Conservation (phyloP, 495 filamentous ascomycete species). For the Alectoria sarmentosa region DNA sequence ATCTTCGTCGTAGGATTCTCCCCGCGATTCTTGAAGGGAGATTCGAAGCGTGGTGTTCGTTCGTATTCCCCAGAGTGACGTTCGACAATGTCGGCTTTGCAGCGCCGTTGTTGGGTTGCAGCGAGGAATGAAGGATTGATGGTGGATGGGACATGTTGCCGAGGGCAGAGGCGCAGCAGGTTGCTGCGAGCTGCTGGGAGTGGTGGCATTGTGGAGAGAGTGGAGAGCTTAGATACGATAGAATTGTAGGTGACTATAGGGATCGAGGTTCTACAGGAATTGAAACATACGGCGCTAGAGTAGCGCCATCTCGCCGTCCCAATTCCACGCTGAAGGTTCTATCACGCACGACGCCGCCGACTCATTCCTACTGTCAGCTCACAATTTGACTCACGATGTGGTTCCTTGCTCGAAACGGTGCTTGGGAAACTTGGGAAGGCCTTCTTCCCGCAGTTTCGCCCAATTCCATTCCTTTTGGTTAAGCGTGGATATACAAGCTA, state of each 20-base stretch:
- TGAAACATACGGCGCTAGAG: neutral
- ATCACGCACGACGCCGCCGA: constrained; percentile 5
- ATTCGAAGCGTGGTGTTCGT: constrained; percentile 43
- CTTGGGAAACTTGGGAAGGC: neutral
- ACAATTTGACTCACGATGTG: neutral
- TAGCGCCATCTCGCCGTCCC: constrained; percentile 4
- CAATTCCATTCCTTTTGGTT: neutral
- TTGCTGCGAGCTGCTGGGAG: constrained; percentile 43
- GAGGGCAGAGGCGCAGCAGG: constrained; percentile 46
- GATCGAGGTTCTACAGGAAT: neutral
- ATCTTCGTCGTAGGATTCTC: constrained; percentile 57
- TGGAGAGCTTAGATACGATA: constrained; percentile 5
- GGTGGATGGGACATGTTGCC: constrained; percentile 35
- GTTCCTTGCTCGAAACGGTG: neutral
- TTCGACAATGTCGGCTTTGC: constrained; percentile 37
- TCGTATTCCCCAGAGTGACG: constrained; percentile 31
- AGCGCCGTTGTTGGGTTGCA: constrained; percentile 42
- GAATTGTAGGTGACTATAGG: neutral
- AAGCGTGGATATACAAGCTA: neutral
- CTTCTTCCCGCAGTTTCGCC: neutral
- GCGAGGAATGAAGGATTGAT: constrained; percentile 31
- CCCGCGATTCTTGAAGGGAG: constrained; percentile 42
- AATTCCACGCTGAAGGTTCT: constrained; percentile 9
- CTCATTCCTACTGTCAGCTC: neutral
- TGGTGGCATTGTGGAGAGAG: constrained; percentile 38